Conservation (phyloP, 1,139 yeast genomes). For the Geotrichum citri-aurantii region DNA sequence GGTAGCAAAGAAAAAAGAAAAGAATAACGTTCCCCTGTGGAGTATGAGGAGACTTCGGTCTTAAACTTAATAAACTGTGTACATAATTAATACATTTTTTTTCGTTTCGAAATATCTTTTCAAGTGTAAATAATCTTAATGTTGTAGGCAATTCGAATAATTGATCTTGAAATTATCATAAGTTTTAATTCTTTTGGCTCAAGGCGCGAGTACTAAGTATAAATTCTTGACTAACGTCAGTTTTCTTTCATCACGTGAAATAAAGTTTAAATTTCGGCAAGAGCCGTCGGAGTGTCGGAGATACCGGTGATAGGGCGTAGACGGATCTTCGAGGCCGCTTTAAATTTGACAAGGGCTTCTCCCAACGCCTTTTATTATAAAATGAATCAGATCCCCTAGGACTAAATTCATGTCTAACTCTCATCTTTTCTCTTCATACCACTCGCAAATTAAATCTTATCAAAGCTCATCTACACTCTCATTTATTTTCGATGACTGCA, state of each 20-base stretch:
- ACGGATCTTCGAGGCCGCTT: background rate
- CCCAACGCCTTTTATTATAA: background rate
- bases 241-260: background rate
- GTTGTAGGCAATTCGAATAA: too few species aligned
- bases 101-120: background rate
- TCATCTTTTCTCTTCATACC: background rate
- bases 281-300: background rate
- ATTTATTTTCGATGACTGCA: slow-evolving; percentile 4
- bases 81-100: background rate
- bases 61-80: background rate
- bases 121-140: background rate
- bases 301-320: background rate
- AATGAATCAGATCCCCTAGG: background rate
- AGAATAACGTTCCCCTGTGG: background rate
- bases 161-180: too few species aligned
- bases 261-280: background rate
- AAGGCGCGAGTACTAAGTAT: too few species aligned
- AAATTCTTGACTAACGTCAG: too few species aligned
- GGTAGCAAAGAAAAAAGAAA: background rate
- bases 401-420: background rate
- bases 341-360: background rate
- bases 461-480: background rate
- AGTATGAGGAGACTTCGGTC: background rate
- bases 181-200: too few species aligned
- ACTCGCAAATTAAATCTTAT: background rate